Evolutionary conservation across 1,284 basidiomycete genomes (phyloP), one percentile per base, ranked within the genome.

Genomic region (Cryptococcus sp.): DNA sequence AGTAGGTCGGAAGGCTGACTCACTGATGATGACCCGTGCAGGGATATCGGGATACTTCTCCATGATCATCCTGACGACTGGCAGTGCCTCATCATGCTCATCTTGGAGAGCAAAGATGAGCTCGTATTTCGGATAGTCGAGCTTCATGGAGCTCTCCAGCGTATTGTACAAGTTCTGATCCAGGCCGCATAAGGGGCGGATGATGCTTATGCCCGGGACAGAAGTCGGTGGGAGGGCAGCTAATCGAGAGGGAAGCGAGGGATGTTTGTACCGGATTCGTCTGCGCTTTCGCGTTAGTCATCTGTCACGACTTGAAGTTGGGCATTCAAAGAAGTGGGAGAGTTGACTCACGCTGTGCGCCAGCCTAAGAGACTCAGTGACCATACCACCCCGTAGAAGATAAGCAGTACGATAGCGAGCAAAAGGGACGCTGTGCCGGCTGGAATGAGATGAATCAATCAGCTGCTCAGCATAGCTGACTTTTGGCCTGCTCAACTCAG

Each of bases 81-180:
- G 77, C 23, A 96, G 81, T 8, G 91, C 91, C 72, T 91, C 90
- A 71, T 96, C 93, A 47, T 85, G 73, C 65, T 87, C 86, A 54
- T 90, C 85, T 39, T 90, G 91, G 13, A 96, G 86, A 39, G 89
- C 91, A 60, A 94, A 86, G 49, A 96, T 81, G 54, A 97, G 85
- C 76, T 96, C 93, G 70, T 86, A 93, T 62, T 88, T 88, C 0
- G 89, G 85, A 74, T 95, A 95, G 63, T 93, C 88, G 70, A 95
- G 91, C 35, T 81, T 82, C 79, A 96, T 94, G 0, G 90, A 89
- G 5, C 91, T 91, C 77, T 94, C 91, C 47, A 97, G 81, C 72
- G 95, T 95, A 79, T 93, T 91, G 77, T 90, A 94, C 22, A 97
- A 83, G 74, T 96, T 96, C 61, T 88, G 85, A 77, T 97, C 93